Evolutionary conservation across 2,329 filamentous ascomycete genomes (phyloP), one percentile per base, ranked within the genome.

Genomic region (Aspergillus viridinutans): DNA sequence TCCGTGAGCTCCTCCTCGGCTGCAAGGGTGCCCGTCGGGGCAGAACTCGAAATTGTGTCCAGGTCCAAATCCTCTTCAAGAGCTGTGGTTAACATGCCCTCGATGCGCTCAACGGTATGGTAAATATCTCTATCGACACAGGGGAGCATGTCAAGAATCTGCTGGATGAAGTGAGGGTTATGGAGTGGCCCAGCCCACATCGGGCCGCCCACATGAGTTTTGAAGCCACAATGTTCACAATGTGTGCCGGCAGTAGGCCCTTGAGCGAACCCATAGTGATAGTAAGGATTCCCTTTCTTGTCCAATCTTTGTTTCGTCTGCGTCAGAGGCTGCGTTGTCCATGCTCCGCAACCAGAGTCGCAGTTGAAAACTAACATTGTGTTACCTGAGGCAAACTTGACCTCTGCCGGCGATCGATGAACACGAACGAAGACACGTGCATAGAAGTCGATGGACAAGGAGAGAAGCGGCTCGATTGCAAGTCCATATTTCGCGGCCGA

Each of bases 371-470:
- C 86, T 7, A 95, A 62, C 92, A 99, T 97, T 0, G 90, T 94
- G 73, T 93, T 97, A 38, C 90, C 89, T 2, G 91, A 90, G 21
- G 92, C 81, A 61, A 95, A 92, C 72, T 97, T 99, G 69, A 97
- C 92, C 54, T 91, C 87, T 3, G 87, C 87, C 0, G 92, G 90
- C 3, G 90, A 91, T 64, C 86, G 90, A 58, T 84, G 82, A 38
- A 99, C 83, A 21, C 88, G 85, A 49, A 99, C 87, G 70, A 97
- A 99, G 2, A 97, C 82, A 49, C 95, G 86, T 21, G 88, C 86
- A 71, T 99, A 99, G 73, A 95, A 99, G 74, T 99, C 94, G 60
- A 97, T 96, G 2, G 91, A 97, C 1, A 99, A 83, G 5, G 91
- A 96, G 10, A 99, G 82, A 3, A 97, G 82, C 0, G 94, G 94